A percentile compares a stretch with the other conserved stretches of the same genome.
phyloP scores from a whole-genome alignment of 305 asterid genomes.

The Solanum hybrid region DNA sequence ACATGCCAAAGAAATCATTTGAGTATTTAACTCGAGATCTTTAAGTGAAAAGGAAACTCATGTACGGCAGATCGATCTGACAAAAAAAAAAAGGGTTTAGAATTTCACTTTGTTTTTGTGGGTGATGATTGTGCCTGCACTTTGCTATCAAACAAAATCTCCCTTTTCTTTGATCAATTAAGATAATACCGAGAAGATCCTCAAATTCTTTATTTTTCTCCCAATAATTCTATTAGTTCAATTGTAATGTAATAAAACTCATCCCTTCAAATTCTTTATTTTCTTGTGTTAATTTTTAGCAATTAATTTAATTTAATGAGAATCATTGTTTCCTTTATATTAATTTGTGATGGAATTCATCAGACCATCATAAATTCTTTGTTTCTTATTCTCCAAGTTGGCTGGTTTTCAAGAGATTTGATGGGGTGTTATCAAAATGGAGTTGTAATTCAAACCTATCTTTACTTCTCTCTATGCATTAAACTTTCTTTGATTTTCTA shows the following conservation, averaged over 20 bases:
- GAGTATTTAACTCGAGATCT: neutral
- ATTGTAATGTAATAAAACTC: neutral
- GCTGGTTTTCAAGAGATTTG: neutral
- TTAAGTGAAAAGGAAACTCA: neutral
- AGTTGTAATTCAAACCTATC: neutral
- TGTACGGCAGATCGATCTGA: neutral
- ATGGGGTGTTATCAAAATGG: neutral
- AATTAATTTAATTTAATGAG: neutral
- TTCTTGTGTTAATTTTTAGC: neutral
- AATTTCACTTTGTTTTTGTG: neutral
- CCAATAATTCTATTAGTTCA: neutral
- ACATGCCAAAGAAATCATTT: neutral
- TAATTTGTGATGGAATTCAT: neutral
- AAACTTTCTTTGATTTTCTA: neutral
- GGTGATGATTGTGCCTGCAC: neutral
- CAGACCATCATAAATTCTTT: neutral
- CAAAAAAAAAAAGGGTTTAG: neutral
- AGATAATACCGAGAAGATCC: neutral
- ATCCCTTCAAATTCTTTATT: neutral
- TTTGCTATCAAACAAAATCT: neutral
- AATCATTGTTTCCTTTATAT: neutral
- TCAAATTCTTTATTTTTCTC: neutral
- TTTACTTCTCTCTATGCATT: neutral
- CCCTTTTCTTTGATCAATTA: neutral
- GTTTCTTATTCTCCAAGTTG: neutral